Evolutionary conservation across 2,329 filamentous ascomycete genomes (phyloP), one percentile per base, ranked within the genome.

Genomic region (Cadophora malorum): DNA sequence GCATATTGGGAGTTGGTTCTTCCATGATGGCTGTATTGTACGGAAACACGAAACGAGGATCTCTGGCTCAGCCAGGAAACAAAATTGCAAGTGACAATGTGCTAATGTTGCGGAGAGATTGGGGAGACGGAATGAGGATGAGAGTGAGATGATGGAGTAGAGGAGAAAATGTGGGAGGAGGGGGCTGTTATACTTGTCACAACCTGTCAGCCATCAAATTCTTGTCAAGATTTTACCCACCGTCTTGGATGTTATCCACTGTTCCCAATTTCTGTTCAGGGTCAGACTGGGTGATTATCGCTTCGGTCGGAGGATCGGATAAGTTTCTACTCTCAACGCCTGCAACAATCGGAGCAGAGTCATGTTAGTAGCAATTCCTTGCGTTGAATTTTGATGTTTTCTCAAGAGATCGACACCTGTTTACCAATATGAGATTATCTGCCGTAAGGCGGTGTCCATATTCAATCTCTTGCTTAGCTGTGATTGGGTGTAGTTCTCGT

Each of bases 331-430:
- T 52, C 53, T 64, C 65, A 62, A 67, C 64, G 52, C 23, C 33
- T 55, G 63, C 53, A 64, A 60, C 23, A 25, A 14, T 31, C 33
- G 50, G 9, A 21, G 28, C 55, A 62, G 47, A 67, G 68, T 68
- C 66, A 68, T 68, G 68, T 68, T 65, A 59, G 60, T 8, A 31
- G 49, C 31, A 19, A 41, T 23, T 35, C 47, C 23, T 35, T 33
- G 23, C 38, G 28, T 62, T 41, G 47, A 50, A 28, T 25, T 33
- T 38, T 53, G 33, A 63, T 23, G 16, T 41, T 53, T 41, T 63
- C 28, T 16, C 61, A 35, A 66, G 47, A 16, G 70, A 71, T 71
- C 70, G 61, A 66, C 70, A 67, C 28, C 49, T 60, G 23, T 56
- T 56, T 38, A 38, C 47, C 58, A 41, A 63, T 52, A 65, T 41